A percentile compares a stretch with the other conserved stretches of the same genome.
phyloP scores from a whole-genome alignment of 768 basidiomycete species.

The Leccinum sublutescens region DNA sequence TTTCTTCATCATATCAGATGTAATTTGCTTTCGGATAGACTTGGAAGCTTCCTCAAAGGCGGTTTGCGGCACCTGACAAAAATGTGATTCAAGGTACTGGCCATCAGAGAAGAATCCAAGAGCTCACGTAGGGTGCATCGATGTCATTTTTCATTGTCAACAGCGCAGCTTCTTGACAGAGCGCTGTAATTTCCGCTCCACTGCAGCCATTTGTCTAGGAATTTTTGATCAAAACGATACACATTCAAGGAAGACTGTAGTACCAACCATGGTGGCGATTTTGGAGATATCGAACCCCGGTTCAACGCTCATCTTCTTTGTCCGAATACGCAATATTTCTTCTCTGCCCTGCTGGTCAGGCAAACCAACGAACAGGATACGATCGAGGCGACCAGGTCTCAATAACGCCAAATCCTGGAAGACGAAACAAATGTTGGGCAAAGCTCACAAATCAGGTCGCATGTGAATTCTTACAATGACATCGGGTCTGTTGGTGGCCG shows the following conservation, averaged over 20 bases:
- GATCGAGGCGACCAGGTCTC: slow-evolving; percentile 92
- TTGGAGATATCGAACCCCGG: slow-evolving; percentile 60
- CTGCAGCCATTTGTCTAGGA: slow-evolving; percentile 90
- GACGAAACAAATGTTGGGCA: not conserved
- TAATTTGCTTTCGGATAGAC: slow-evolving; percentile 78
- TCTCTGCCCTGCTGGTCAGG: slow-evolving; percentile 77
- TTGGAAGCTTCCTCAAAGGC: slow-evolving; percentile 76
- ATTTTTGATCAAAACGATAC: slow-evolving; percentile 6
- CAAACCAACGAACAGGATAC: slow-evolving; percentile 91
- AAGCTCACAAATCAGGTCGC: not conserved
- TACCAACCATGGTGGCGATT: slow-evolving; percentile 65
- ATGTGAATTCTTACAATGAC: slow-evolving; percentile 59
- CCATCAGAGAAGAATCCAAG: not conserved
- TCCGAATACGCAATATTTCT: slow-evolving; percentile 83
- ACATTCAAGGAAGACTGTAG: not conserved
- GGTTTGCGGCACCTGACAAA: slow-evolving; percentile 62
- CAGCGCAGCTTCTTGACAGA: slow-evolving; percentile 96
- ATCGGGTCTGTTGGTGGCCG: slow-evolving; percentile 95
- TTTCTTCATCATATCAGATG: slow-evolving; percentile 67
- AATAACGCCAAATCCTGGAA: slow-evolving; percentile 88
- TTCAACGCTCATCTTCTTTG: slow-evolving; percentile 77
- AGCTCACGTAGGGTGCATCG: slow-evolving; percentile 67
- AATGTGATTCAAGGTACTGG: not conserved
- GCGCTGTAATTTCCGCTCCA: slow-evolving; percentile 86
- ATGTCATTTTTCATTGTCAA: slow-evolving; percentile 89